phyloP scores from a whole-genome alignment of 805 yeast genomes.

The Huiozyma sinensis region DNA sequence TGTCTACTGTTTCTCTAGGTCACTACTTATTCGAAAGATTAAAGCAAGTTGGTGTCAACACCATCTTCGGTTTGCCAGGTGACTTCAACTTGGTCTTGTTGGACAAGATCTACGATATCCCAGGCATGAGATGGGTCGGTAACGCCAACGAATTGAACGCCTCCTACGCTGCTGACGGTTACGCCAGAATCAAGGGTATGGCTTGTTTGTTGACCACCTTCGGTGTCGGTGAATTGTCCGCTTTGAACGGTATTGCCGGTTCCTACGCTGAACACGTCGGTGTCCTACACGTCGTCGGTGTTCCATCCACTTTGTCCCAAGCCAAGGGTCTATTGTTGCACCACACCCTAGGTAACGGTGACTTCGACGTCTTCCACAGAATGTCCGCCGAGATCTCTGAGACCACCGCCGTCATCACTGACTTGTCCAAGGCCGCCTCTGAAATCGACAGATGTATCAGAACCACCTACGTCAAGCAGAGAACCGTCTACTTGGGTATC shows the following conservation, averaged over 20 bases:
- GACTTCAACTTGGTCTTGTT: constrained; percentile 4
- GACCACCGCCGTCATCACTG: constrained; percentile 1
- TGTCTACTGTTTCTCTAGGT: constrained; percentile 4
- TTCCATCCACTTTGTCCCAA: constrained; percentile 2
- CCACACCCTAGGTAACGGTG: constrained; percentile 5
- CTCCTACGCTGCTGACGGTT: constrained; percentile 3
- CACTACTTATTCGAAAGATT: constrained; percentile 4
- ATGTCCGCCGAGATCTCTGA: constrained; percentile 4
- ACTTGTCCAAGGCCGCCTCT: background rate
- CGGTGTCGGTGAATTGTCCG: constrained; percentile 5
- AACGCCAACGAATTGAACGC: constrained; percentile 4
- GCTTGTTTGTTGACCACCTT: constrained; percentile 3
- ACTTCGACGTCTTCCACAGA: constrained; percentile 5
- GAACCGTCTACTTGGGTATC: constrained; percentile 3
- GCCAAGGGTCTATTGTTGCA: constrained; percentile 1
- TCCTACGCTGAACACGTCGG: constrained; percentile 5
- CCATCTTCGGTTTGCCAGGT: constrained; percentile 5
- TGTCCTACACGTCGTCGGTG: constrained; percentile 4
- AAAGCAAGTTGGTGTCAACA: constrained; percentile 3
- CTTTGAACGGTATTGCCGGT: constrained; percentile 5
- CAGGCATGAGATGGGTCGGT: constrained; percentile 6
- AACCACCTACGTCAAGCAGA: constrained; percentile 2
- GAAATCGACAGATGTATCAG: constrained; percentile 2
- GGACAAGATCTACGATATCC: constrained; percentile 3
- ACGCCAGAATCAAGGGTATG: constrained; percentile 4